A percentile compares a stretch with the other conserved stretches of the same genome.
phyloP scores from a whole-genome alignment of 805 yeast species.

The Tetrapisispora phaffii region DNA sequence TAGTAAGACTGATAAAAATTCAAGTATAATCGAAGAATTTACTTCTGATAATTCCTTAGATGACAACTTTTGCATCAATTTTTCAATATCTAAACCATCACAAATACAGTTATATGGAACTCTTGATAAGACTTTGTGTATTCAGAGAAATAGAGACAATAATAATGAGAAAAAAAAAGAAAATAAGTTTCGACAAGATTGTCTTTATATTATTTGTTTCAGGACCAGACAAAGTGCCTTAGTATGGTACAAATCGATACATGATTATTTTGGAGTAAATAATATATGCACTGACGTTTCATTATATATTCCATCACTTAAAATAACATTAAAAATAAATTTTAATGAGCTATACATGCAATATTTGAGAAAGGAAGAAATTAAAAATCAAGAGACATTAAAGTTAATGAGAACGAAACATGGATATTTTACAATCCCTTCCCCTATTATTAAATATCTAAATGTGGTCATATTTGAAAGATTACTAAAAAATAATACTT shows the following conservation, averaged over 20 bases:
- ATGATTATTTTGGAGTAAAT: constrained; percentile 36
- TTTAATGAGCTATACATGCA: constrained; percentile 10
- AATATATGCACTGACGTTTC: constrained; percentile 37
- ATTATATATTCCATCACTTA: constrained; percentile 36
- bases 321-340: constrained; percentile 22
- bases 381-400: constrained; percentile 7
- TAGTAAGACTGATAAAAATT: not conserved
- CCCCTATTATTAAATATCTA: constrained; percentile 20
- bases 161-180: not conserved
- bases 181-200: not conserved
- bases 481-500: constrained; percentile 23
- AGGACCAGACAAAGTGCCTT: constrained; percentile 44
- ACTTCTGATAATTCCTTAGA: not conserved
- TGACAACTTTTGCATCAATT: not conserved
- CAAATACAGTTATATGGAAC: constrained; percentile 48
- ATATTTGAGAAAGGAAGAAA: constrained; percentile 6
- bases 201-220: constrained; percentile 46
- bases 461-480: constrained; percentile 26
- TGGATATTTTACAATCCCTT: constrained; percentile 18
- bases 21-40: not conserved
- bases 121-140: constrained; percentile 55
- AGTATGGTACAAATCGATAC: constrained; percentile 55
- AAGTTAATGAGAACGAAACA: constrained; percentile 11
- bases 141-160: constrained; percentile 14
- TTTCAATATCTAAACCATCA: not conserved